Evolutionary conservation across 768 basidiomycete species (phyloP).

Genomic region (Suillus brevipes): DNA sequence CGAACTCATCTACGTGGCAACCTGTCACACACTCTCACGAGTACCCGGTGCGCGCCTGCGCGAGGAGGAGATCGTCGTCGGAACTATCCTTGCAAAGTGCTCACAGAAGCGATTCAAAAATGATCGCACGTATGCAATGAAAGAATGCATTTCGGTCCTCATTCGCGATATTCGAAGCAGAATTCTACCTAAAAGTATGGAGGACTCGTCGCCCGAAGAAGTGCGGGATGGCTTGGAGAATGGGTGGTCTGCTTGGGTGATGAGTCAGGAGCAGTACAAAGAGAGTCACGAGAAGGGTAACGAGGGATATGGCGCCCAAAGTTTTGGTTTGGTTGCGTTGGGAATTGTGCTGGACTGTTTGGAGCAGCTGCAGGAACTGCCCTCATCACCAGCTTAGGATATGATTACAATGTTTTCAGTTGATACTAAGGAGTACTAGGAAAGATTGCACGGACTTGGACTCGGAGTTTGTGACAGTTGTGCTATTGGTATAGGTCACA

Average conservation of each 20-base stretch:
- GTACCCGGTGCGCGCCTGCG: conserved; percentile 52
- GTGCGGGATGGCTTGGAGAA: conserved; percentile 42
- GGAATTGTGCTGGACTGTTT: conserved; percentile 59
- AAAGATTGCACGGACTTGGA: background rate
- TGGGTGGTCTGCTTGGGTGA: conserved; percentile 70
- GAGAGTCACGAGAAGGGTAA: conserved; percentile 37
- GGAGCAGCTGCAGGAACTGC: conserved; percentile 33
- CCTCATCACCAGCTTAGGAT: background rate
- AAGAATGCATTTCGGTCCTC: conserved; percentile 51
- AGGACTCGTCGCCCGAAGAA: conserved; percentile 26
- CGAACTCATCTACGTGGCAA: conserved; percentile 70
- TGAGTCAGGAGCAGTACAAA: conserved; percentile 41
- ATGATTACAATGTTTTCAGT: background rate
- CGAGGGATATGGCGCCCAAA: conserved; percentile 51
- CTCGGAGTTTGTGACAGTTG: no score
- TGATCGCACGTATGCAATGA: conserved; percentile 63
- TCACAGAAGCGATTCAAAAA: conserved; percentile 59
- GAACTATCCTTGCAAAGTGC: conserved; percentile 73
- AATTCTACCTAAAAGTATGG: conserved; percentile 33
- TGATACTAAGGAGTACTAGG: background rate
- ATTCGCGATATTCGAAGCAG: conserved; percentile 49
- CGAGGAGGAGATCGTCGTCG: conserved; percentile 76
- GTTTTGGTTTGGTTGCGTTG: conserved; percentile 69
- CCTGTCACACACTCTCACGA: conserved; percentile 65
- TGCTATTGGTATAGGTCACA: background rate